Evolutionary conservation across 2,329 filamentous ascomycete genomes (phyloP).

Genomic region (Arthrobotrys iridis): DNA sequence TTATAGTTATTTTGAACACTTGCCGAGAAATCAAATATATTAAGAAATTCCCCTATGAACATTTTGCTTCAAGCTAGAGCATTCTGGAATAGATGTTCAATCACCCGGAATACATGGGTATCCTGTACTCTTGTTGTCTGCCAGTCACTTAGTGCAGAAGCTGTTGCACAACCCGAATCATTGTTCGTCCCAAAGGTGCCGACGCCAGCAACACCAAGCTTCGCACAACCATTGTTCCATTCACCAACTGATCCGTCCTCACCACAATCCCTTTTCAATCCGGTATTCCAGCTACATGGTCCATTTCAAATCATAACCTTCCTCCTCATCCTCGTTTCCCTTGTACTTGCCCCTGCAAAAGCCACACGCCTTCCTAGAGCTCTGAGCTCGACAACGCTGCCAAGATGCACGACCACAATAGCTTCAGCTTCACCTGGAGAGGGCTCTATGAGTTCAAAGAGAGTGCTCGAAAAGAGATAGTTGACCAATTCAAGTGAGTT

Average conservation of each 20-base stretch:
- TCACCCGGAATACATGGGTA: no score
- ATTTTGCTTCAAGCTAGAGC: no score
- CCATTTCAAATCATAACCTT: background rate
- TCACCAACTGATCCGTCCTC: background rate
- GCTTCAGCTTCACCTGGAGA: slow-evolving; percentile 47
- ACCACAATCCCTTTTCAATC: background rate
- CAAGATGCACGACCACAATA: slow-evolving; percentile 36
- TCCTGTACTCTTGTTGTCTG: no score
- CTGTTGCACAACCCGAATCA: background rate
- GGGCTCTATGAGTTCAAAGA: slow-evolving; percentile 50
- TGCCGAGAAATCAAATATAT: no score
- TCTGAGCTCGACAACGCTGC: background rate
- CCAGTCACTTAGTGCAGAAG: no score
- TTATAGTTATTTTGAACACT: no score
- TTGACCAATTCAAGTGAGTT: slow-evolving; percentile 37
- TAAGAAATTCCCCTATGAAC: no score
- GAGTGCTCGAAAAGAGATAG: slow-evolving; percentile 30
- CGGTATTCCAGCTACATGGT: background rate
- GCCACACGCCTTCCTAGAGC: background rate
- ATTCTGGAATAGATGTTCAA: no score
- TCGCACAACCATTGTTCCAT: background rate
- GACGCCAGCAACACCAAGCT: slow-evolving; percentile 1
- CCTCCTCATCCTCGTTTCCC: background rate
- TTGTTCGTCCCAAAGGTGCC: background rate
- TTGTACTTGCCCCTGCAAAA: background rate